Evolutionary conservation across 1,284 basidiomycete species (phyloP).

Genomic region (Rhodotorula sp.): DNA sequence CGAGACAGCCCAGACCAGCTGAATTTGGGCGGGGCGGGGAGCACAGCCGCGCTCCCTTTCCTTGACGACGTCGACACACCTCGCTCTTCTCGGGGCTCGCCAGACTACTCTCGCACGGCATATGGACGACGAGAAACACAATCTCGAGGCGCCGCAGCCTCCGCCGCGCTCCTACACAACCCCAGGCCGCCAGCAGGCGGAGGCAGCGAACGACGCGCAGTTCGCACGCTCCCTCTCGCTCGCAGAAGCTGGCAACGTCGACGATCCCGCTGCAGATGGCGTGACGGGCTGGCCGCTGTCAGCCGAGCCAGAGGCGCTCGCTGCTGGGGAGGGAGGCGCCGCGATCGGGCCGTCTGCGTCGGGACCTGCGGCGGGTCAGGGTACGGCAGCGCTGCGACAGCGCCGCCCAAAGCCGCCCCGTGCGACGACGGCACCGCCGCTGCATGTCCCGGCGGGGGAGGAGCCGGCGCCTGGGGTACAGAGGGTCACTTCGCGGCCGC

Average conservation of each 20-base stretch:
- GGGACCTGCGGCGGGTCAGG: background rate
- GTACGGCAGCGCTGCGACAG: background rate
- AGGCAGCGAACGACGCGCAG: background rate
- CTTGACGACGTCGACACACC: background rate
- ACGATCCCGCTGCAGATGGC: background rate
- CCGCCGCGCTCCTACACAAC: constrained; percentile 5
- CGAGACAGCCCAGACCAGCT: background rate
- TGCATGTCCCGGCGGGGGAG: too few species aligned
- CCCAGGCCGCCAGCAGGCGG: background rate
- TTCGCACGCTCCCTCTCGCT: constrained; percentile 4
- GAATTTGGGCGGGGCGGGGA: too few species aligned
- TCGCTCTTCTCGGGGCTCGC: too few species aligned
- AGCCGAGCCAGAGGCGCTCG: background rate
- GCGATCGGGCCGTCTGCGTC: background rate
- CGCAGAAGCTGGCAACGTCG: background rate
- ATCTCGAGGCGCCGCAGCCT: background rate
- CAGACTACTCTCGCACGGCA: too few species aligned
- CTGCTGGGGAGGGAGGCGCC: background rate
- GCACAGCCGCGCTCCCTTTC: background rate
- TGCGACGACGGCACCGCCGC: background rate
- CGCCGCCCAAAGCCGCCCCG: background rate
- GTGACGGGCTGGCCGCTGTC: background rate
- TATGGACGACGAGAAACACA: constrained; percentile 1
- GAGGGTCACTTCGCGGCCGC: background rate
- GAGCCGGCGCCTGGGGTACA: background rate